Base-by-base conservation (phyloP, 179 eudicot genomes). In the Actinidia arguta region DNA sequence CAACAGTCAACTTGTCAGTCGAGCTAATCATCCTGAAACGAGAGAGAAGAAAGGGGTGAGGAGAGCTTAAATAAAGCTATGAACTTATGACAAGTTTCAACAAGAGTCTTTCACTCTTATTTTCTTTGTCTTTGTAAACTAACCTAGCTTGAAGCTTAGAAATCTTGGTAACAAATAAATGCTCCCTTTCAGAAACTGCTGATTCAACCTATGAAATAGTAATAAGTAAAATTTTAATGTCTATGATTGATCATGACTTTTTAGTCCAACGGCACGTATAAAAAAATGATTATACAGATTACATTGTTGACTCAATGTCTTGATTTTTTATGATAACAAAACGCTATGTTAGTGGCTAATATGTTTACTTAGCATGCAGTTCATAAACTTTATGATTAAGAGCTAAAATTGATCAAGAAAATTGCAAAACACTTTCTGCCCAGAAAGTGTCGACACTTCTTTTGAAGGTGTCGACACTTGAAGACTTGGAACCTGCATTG, bases 131-230 rank as follows among this genome's bases (percentile, higher is more conserved):
- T 47, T 11, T 27, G 69, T 31, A 24, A 80, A 81, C 88, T 22
- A 70, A 95, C 99, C 99, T 93, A 62, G 97, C 83, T 89, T 96
- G 97, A 77, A 96, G 98, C 82, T 95, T 98, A 25, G 95, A 90
- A 81, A 96, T 95, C 91, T 89, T 92, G 83, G 73, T 31, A 66
- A 91, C 88, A 82, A 96, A 92, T 83, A 91, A 82, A 18, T 89
- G 91, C 82, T 95, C 98, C 91, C 94, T 95, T 78, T 96, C 98
- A 76, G 98, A 90, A 90, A 84, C 86, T 61, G 85, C 85, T 76
- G 84, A 69, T 84, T 95, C 99, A 52, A 80, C 90, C 99, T 96
- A 95, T 78, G 82, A 85, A 79, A 18, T 55, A 8, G 50, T 39
- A 51, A 76, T 48, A 51, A 68, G 10, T 6, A 62, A 24, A 22